Conservation (phyloP, 805 yeast species). For the Wickerhamiella domercqiae region DNA sequence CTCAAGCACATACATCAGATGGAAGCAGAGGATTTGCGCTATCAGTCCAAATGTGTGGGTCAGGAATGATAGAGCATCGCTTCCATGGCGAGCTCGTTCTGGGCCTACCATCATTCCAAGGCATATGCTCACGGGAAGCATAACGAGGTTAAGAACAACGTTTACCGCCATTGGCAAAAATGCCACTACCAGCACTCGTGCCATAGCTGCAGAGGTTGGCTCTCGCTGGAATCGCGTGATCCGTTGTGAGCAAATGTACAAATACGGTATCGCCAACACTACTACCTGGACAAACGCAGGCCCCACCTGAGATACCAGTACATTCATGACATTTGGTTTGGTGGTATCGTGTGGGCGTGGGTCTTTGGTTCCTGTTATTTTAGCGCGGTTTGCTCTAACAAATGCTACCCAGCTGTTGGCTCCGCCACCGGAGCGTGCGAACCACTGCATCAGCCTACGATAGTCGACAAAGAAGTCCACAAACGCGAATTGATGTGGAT, state of each 20-base stretch:
- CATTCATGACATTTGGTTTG: constrained; percentile 55
- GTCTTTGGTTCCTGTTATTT: constrained; percentile 69
- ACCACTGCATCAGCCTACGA: constrained; percentile 66
- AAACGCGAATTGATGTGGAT: constrained; percentile 88
- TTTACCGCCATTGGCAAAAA: constrained; percentile 16
- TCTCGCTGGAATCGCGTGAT: not conserved
- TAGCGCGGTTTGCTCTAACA: constrained; percentile 51
- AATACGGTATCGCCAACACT: constrained; percentile 44
- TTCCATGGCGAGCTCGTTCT: not conserved
- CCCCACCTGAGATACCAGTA: constrained; percentile 52
- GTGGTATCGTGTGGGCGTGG: constrained; percentile 30
- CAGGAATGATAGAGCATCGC: constrained; percentile 31
- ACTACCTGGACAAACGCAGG: constrained; percentile 43
- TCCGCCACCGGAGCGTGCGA: constrained; percentile 38
- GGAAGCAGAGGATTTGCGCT: constrained; percentile 36
- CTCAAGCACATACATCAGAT: constrained; percentile 42
- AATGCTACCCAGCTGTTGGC: constrained; percentile 50
- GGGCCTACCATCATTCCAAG: too few species aligned
- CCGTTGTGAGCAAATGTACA: constrained; percentile 37
- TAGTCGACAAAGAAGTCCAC: constrained; percentile 82
- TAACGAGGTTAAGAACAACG: constrained; percentile 13
- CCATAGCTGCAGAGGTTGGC: not conserved
- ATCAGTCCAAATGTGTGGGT: constrained; percentile 42
- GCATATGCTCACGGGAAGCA: constrained; percentile 15
- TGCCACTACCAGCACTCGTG: constrained; percentile 31